Evolutionary conservation across 1,284 basidiomycete genomes (phyloP).

Genomic region (Trametes hirsuta): DNA sequence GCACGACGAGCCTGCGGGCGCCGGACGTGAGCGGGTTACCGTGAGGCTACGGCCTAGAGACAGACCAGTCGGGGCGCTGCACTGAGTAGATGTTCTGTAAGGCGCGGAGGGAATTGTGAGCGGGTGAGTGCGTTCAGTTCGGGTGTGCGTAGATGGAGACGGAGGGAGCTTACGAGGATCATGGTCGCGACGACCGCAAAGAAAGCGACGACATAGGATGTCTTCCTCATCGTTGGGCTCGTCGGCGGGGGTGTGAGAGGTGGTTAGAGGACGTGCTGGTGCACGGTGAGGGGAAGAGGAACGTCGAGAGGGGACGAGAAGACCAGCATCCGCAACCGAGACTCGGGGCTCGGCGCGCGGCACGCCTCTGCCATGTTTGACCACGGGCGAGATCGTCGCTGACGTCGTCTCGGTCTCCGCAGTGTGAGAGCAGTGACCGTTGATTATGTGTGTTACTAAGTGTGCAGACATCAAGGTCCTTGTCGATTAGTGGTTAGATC

Average conservation of each 20-base stretch:
- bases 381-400: conserved; percentile 4
- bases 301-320: background rate
- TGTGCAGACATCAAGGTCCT: conserved; percentile 7
- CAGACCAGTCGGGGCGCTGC: conserved; percentile 67
- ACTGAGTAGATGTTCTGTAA: conserved; percentile 62
- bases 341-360: background rate
- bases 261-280: background rate
- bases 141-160: background rate
- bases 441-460: background rate
- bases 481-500: conserved; percentile 35
- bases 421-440: too few relatives aligned
- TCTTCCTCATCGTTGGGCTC: conserved; percentile 54
- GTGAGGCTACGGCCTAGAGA: conserved; percentile 4
- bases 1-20: conserved; percentile 58
- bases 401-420: background rate
- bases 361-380: background rate
- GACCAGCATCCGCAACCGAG: background rate
- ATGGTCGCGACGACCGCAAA: conserved; percentile 53
- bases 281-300: background rate
- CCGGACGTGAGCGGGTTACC: conserved; percentile 21
- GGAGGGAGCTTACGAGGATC: conserved; percentile 49
- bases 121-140: too few relatives aligned
- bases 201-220: conserved; percentile 64
- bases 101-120: background rate
- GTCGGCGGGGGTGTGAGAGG: background rate